Percentiles rank a stretch among this genome's conserved stretches.
phyloP scores from a whole-genome alignment of 495 filamentous ascomycete species.

The Podospora anserina region DNA sequence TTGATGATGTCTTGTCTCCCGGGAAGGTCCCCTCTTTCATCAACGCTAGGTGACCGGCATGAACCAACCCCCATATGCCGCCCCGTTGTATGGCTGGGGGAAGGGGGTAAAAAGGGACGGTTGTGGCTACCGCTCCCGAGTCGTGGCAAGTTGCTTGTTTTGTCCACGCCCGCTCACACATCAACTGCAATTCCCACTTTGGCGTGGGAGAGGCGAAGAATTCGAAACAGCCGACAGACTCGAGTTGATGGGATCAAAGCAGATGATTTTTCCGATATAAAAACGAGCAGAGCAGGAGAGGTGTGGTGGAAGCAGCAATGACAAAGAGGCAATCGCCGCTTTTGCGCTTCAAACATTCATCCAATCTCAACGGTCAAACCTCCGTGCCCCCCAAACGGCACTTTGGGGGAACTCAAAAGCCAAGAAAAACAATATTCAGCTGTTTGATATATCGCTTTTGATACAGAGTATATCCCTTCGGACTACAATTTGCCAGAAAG shows the following conservation, averaged over 20 bases:
- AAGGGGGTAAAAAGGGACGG: neutral
- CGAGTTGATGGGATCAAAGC: neutral
- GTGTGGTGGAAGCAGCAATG: neutral
- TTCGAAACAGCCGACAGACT: neutral
- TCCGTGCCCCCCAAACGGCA: neutral
- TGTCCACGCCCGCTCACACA: neutral
- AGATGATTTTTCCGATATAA: neutral
- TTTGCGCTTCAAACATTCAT: neutral
- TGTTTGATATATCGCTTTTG: neutral
- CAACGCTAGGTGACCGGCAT: neutral
- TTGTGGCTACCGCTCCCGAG: conserved; percentile 17
- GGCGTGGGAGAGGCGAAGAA: neutral
- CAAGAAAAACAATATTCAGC: neutral
- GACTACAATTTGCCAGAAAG: neutral
- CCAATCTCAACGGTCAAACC: neutral
- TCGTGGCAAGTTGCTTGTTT: conserved; percentile 11
- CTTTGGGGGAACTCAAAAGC: too few species aligned
- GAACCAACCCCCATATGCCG: neutral
- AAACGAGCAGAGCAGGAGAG: neutral
- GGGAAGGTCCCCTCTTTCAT: neutral
- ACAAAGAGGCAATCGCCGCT: neutral
- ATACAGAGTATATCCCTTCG: neutral
- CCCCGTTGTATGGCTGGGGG: neutral
- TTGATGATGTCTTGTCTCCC: conserved; percentile 2
- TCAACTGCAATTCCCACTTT: neutral